phyloP scores from a whole-genome alignment of 352 stramenopile species.

The Phytophthora sp. region DNA sequence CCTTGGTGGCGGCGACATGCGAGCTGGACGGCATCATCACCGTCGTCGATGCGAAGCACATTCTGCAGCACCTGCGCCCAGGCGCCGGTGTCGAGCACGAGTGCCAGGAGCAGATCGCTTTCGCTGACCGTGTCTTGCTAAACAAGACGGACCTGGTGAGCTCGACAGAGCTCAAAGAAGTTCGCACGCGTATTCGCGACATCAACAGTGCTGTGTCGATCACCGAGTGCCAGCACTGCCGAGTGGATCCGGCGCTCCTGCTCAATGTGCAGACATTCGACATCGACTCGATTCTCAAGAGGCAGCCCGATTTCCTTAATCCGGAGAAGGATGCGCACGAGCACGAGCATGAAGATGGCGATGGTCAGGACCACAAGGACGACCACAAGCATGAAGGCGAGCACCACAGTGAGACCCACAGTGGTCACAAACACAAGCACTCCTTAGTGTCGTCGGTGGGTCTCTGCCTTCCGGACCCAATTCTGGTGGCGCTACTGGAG shows the following conservation, averaged over 20 bases:
- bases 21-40: conserved; percentile 95
- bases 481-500: conserved; percentile 94
- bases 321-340: conserved; percentile 13
- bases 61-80: conserved; percentile 77
- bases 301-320: conserved; percentile 60
- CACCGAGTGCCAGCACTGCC: conserved; percentile 54
- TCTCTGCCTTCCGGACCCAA: conserved; percentile 40
- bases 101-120: conserved; percentile 95
- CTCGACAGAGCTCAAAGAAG: conserved; percentile 60
- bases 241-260: conserved; percentile 43
- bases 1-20: conserved; percentile 75
- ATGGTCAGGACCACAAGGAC: conserved; percentile 14
- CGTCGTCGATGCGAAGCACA: conserved; percentile 95
- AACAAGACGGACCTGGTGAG: conserved; percentile 97
- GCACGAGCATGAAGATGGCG: conserved; percentile 10
- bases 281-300: conserved; percentile 55
- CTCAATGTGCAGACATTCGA: conserved; percentile 60
- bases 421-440: conserved; percentile 42
- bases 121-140: conserved; percentile 95
- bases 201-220: conserved; percentile 63
- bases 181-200: conserved; percentile 38
- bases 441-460: conserved; percentile 56
- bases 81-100: conserved; percentile 72
- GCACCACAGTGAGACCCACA: conserved; percentile 17
- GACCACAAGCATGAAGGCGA: conserved; percentile 11